Evolutionary conservation across 805 yeast genomes (phyloP).

Genomic region (Cephaloascus albidus): DNA sequence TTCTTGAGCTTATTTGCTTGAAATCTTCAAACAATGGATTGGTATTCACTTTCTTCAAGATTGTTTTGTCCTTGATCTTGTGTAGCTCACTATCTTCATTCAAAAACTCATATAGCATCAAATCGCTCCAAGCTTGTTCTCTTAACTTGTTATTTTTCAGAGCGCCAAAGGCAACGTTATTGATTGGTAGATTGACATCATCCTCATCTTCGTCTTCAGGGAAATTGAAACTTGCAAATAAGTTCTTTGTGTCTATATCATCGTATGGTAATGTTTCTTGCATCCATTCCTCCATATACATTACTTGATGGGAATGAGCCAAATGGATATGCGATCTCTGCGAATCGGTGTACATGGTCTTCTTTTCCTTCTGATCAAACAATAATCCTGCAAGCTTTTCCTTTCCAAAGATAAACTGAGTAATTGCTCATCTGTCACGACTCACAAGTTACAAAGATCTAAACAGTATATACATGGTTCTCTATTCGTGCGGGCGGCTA

Average conservation of each 20-base stretch:
- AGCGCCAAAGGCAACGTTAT: background rate
- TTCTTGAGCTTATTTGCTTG: background rate
- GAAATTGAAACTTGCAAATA: slow-evolving; percentile 12
- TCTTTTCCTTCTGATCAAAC: too few species aligned
- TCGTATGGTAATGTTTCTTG: background rate
- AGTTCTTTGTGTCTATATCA: background rate
- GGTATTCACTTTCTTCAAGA: background rate
- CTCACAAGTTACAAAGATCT: background rate
- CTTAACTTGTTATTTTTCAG: background rate
- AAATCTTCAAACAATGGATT: background rate
- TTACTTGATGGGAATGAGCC: background rate
- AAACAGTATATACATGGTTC: too few species aligned
- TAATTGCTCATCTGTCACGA: background rate
- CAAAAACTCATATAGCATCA: background rate
- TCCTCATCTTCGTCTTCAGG: slow-evolving; percentile 9
- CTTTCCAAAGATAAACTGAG: too few species aligned
- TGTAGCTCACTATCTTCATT: background rate
- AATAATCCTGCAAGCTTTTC: too few species aligned
- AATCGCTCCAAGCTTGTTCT: background rate
- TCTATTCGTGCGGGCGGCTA: too few species aligned
- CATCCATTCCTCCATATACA: background rate
- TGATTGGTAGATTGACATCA: slow-evolving; percentile 2
- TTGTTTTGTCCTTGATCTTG: background rate
- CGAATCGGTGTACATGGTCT: background rate
- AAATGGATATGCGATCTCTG: background rate